These are phyloP conservation scores for Przewalskia tangutica DNA, from an alignment of 257 asterid species.

Conservation along the genomic window DNA sequence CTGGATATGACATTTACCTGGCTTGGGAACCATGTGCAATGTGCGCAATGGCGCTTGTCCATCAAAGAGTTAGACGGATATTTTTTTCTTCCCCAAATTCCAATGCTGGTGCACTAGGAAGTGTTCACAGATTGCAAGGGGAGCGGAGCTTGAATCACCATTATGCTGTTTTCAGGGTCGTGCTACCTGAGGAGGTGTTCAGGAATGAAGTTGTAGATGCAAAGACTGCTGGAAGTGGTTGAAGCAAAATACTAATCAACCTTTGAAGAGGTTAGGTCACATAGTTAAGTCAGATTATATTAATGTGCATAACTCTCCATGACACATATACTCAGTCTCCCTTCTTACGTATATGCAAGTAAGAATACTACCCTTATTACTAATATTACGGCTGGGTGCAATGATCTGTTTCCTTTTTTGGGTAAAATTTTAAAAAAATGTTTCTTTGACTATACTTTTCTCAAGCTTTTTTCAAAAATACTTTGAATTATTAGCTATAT, in stretches of 20 bases:
- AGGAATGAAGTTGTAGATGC: slow-evolving; percentile 6
- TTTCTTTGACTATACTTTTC: no score
- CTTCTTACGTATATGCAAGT: neutral
- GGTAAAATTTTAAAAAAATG: no score
- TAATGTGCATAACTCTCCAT: neutral
- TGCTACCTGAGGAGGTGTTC: slow-evolving; percentile 37
- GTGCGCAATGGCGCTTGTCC: slow-evolving; percentile 98
- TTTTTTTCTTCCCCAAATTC: slow-evolving; percentile 70
- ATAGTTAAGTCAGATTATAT: neutral
- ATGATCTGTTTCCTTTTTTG: no score
- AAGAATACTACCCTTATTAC: neutral
- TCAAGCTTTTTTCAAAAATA: no score
- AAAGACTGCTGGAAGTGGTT: neutral
- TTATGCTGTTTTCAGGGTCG: slow-evolving; percentile 78
- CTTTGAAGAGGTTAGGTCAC: neutral
- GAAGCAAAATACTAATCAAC: neutral
- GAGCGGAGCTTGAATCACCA: slow-evolving; percentile 90
- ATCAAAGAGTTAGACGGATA: slow-evolving; percentile 77
- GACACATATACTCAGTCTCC: neutral
- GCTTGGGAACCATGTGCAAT: slow-evolving; percentile 95
- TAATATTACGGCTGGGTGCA: no score
- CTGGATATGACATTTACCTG: slow-evolving; percentile 88
- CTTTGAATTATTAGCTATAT: no score
- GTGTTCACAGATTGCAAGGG: slow-evolving; percentile 78
- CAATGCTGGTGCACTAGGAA: slow-evolving; percentile 73